Conservation (phyloP, 2,329 filamentous ascomycete genomes). For the Ophiostoma quercus region DNA sequence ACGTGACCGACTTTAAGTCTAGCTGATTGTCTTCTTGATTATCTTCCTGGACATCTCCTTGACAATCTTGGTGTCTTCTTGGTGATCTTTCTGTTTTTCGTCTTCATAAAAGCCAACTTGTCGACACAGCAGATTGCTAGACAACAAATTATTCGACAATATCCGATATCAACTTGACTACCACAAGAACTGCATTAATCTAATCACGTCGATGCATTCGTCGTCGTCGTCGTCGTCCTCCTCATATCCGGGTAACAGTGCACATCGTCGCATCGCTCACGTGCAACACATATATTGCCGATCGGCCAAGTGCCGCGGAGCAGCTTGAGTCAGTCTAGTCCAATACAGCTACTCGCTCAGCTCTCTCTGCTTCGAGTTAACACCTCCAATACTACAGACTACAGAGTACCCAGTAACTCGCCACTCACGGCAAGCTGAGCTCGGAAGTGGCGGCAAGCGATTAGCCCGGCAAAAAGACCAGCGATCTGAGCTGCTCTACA, state of each 20-base stretch:
- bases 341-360: not conserved
- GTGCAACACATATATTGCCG: not conserved
- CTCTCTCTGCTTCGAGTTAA: not conserved
- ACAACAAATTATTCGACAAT: not conserved
- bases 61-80: too few relatives aligned
- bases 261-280: conserved; percentile 1
- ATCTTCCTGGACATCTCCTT: too few relatives aligned
- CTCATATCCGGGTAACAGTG: not conserved
- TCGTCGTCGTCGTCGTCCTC: not conserved
- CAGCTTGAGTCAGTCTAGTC: not conserved
- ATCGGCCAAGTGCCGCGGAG: conserved; percentile 6
- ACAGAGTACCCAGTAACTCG: not conserved
- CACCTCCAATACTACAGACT: too few relatives aligned
- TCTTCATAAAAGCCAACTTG: too few relatives aligned
- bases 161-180: not conserved
- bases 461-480: not conserved
- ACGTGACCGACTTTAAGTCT: not conserved
- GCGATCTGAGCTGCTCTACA: not conserved
- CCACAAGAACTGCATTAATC: not conserved
- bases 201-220: not conserved
- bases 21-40: too few relatives aligned
- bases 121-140: not conserved
- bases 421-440: not conserved
- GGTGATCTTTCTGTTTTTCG: too few relatives aligned
- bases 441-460: conserved; percentile 9